Conservation (phyloP, 2,329 filamentous ascomycete species). For the Aspergillus viridinutans region DNA sequence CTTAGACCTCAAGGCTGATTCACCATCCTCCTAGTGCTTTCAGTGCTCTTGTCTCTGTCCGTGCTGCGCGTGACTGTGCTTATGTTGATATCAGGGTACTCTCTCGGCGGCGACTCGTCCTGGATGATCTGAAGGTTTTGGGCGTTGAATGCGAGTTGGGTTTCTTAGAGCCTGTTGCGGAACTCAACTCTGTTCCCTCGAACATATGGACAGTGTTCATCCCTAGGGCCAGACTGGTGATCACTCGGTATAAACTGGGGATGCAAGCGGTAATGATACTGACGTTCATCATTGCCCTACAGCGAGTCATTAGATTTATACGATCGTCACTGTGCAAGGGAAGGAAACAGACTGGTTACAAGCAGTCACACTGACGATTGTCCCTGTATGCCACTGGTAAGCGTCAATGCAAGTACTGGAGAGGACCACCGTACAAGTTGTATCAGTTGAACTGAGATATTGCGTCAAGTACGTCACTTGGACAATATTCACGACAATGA, state of each 20-base stretch:
- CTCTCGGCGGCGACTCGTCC: too few species aligned
- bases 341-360: conserved; percentile 10
- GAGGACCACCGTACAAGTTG: conserved; percentile 7
- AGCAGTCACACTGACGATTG: conserved; percentile 7
- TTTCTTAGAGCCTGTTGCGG: too few species aligned
- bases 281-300: conserved; percentile 11
- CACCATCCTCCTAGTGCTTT: too few species aligned
- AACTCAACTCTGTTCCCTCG: background rate
- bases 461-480: conserved; percentile 1
- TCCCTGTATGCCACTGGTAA: conserved; percentile 1
- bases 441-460: conserved; percentile 9
- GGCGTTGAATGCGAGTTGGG: too few species aligned
- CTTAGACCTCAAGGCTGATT: too few species aligned
- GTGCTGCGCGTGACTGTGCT: too few species aligned
- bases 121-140: too few species aligned
- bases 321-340: background rate
- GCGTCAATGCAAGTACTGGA: background rate
- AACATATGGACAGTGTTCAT: background rate
- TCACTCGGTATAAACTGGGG: conserved; percentile 11
- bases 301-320: background rate
- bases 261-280: conserved; percentile 14
- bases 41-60: too few species aligned
- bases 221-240: conserved; percentile 2
- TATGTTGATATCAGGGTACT: too few species aligned
- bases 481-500: background rate